Evolutionary conservation across 768 basidiomycete genomes (phyloP).

Genomic region (Amanita exitialis): DNA sequence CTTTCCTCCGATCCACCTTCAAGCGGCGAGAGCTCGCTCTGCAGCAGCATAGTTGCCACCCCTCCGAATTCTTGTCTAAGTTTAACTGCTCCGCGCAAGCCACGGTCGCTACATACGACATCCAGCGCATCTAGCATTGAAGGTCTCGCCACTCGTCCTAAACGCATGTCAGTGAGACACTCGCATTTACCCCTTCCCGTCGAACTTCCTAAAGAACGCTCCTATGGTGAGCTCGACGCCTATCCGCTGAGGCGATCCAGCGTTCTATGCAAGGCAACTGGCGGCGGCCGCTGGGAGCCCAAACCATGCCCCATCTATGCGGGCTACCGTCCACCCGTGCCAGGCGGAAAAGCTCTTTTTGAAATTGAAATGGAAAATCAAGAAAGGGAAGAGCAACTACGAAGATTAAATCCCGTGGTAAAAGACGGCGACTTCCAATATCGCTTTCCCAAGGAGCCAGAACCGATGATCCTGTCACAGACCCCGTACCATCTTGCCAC

Average conservation of each 20-base stretch:
- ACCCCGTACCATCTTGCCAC: constrained; percentile 50
- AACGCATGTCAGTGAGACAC: constrained; percentile 20
- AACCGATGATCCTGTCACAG: constrained; percentile 30
- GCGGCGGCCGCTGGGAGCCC: constrained; percentile 76
- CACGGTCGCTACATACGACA: constrained; percentile 20
- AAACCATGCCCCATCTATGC: constrained; percentile 36
- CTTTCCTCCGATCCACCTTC: constrained; percentile 22
- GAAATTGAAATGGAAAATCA: constrained; percentile 64
- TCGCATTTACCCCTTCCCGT: constrained; percentile 28
- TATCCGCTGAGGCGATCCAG: constrained; percentile 64
- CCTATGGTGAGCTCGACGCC: constrained; percentile 61
- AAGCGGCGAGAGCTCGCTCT: constrained; percentile 22
- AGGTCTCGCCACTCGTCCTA: constrained; percentile 18
- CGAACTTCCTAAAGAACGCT: constrained; percentile 27
- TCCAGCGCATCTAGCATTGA: constrained; percentile 25
- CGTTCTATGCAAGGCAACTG: constrained; percentile 66
- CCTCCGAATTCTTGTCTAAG: constrained; percentile 15
- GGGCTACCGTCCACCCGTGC: constrained; percentile 47
- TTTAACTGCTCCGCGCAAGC: constrained; percentile 17
- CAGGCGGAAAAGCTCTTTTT: constrained; percentile 56
- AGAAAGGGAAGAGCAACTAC: constrained; percentile 39
- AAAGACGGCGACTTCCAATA: constrained; percentile 60
- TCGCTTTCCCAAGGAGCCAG: constrained; percentile 41
- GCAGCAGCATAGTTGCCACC: constrained; percentile 18
- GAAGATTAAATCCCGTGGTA: constrained; percentile 54